Evolutionary conservation across 805 yeast species (phyloP), one percentile per base, ranked within the genome.

Genomic region (Metschnikowia hibisci): DNA sequence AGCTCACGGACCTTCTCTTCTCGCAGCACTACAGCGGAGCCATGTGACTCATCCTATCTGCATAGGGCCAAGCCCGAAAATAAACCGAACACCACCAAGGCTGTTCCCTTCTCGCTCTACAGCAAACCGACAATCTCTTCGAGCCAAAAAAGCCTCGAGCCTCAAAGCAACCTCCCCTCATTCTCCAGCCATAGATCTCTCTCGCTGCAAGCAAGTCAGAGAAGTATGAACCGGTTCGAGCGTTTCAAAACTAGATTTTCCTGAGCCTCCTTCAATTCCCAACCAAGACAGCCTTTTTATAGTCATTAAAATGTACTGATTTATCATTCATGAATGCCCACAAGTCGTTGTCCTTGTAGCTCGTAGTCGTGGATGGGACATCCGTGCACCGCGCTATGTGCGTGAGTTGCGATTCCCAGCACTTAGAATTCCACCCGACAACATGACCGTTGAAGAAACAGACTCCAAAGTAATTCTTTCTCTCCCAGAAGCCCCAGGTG

Each of bases 381-480:
- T 34, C 40, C 40, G 32, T 37, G 11, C 40, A 37, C 40, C 40
- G 30, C 34, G 9, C 4, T 4, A 11, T 13, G 20, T 20, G 18
- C 14, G 16, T 6, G 32, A 14, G 15, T 30, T 30, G 32, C 40
- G 18, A 20, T 20, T 3, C 33, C 28, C 14, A 18, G 11, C 11
- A 13, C 13, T 29, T 13, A 27, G 20, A 6, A 5, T 23, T n/a
- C 15, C 39, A 35, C 9, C 38, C n/a, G 11, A 13, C 28, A 30
- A 10, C 48, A 83, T 84, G 90, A 61, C 86, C 15, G 76, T 87
- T 34, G 81, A 82, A 67, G 83, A 82, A 55, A 71, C 78, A 22
- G 87, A 76, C 27, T 77, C 73, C 34, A 75, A 74, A 50, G 91
- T 87, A 26, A 62, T 77, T 4, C 51, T 88, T 22, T 72, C 82